Percentiles rank a stretch among this genome's conserved stretches.
Conservation (phyloP, 129 eudicot genomes). For the Escallonia herrerae region DNA sequence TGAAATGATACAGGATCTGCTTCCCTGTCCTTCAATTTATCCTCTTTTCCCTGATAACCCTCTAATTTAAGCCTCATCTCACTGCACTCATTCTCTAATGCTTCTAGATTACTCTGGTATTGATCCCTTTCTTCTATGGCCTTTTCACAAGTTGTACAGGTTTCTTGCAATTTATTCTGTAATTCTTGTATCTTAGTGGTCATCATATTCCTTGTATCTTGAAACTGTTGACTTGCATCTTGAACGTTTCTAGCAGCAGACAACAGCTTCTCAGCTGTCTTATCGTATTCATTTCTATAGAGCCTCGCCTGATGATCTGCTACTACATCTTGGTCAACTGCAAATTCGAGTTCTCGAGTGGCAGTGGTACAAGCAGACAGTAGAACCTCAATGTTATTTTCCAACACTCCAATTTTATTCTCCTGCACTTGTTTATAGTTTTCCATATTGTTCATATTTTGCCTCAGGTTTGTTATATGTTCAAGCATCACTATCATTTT, state of each 20-base stretch:
- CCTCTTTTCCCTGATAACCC: constrained; percentile 43
- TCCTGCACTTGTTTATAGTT: constrained; percentile 34
- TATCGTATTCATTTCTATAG: constrained; percentile 25
- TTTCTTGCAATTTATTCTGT: constrained; percentile 41
- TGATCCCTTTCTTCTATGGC: constrained; percentile 51
- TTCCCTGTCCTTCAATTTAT: constrained; percentile 41
- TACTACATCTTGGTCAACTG: constrained; percentile 11
- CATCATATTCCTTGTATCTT: constrained; percentile 20
- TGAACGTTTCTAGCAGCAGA: constrained; percentile 39
- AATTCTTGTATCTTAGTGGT: constrained; percentile 31
- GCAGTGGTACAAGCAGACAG: constrained; percentile 51
- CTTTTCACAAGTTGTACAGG: constrained; percentile 24
- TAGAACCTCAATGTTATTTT: constrained; percentile 31
- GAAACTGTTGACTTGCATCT: constrained; percentile 33
- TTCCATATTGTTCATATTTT: constrained; percentile 36
- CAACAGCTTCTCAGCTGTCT: constrained; percentile 43
- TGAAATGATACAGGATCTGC: constrained; percentile 30
- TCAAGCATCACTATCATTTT: constrained; percentile 26
- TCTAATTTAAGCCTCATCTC: constrained; percentile 41
- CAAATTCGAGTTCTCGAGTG: constrained; percentile 30
- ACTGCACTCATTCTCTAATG: constrained; percentile 30
- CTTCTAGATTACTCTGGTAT: constrained; percentile 43
- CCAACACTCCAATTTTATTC: constrained; percentile 29
- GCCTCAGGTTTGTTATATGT: constrained; percentile 35
- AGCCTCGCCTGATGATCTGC: not conserved